Percentiles rank a stretch among this genome's conserved stretches.
These are phyloP conservation scores for Aureobasidium melanogenum DNA, from an alignment of 2,329 filamentous ascomycete species.

Conservation along the genomic window DNA sequence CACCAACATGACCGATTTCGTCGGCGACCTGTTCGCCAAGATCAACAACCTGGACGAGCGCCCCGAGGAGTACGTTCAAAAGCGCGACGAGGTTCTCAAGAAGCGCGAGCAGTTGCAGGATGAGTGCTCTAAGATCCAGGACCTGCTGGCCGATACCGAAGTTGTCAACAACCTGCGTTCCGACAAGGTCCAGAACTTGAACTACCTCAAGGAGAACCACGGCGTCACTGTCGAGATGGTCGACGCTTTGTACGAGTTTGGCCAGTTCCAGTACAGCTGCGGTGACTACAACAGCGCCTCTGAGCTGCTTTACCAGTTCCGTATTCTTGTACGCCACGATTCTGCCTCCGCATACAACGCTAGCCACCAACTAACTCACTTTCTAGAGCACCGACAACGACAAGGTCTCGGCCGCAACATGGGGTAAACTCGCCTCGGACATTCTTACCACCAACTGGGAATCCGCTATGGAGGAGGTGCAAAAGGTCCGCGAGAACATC, in stretches of 20 bases:
- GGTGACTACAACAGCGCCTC: constrained; percentile 85
- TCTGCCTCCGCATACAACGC: neutral
- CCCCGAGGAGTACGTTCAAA: constrained; percentile 78
- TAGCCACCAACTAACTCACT: constrained; percentile 1
- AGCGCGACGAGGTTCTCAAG: constrained; percentile 79
- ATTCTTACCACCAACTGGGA: constrained; percentile 96
- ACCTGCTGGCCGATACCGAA: constrained; percentile 76
- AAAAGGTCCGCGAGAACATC: constrained; percentile 84
- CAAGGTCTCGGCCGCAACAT: constrained; percentile 90
- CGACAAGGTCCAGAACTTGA: constrained; percentile 98
- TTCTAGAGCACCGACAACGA: constrained; percentile 82
- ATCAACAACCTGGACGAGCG: constrained; percentile 70
- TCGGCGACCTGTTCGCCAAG: constrained; percentile 83
- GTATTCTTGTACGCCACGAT: constrained; percentile 54
- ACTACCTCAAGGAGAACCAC: constrained; percentile 94
- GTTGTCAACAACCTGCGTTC: constrained; percentile 85
- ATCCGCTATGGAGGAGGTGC: constrained; percentile 77
- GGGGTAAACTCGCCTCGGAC: constrained; percentile 95
- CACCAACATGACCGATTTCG: constrained; percentile 99
- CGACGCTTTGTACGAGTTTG: constrained; percentile 88
- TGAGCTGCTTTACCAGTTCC: constrained; percentile 94
- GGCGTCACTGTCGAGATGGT: constrained; percentile 93
- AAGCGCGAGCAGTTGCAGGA: constrained; percentile 76
- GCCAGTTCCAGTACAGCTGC: constrained; percentile 96
- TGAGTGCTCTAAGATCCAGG: constrained; percentile 80